Percentiles rank a stretch among this genome's conserved stretches.
Conservation (phyloP, 2,329 filamentous ascomycete species). For the Phyllosticta capitalensis region DNA sequence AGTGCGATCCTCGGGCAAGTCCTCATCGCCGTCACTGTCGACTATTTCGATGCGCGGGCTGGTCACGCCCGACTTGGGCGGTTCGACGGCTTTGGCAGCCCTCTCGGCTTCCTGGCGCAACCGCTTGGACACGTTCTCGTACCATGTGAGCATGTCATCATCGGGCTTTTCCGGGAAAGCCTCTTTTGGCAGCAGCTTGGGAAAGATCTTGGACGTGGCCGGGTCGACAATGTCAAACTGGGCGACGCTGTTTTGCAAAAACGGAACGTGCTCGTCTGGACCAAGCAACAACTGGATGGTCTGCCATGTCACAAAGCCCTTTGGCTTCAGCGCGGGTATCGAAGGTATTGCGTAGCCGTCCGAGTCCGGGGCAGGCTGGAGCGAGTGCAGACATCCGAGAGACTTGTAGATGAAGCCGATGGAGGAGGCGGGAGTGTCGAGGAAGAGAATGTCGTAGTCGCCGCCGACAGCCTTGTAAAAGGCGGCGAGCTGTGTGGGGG, state of each 20-base stretch:
- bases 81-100: slow-evolving; percentile 24
- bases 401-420: slow-evolving; percentile 91
- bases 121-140: slow-evolving; percentile 63
- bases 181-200: slow-evolving; percentile 55
- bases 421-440: slow-evolving; percentile 60
- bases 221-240: slow-evolving; percentile 69
- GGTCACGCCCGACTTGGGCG: slow-evolving; percentile 18
- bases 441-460: slow-evolving; percentile 55
- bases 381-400: slow-evolving; percentile 78
- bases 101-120: slow-evolving; percentile 53
- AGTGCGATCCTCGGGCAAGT: slow-evolving; percentile 32
- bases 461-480: slow-evolving; percentile 41
- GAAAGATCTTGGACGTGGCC: slow-evolving; percentile 48
- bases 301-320: slow-evolving; percentile 89
- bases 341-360: slow-evolving; percentile 65
- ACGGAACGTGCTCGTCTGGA: slow-evolving; percentile 78
- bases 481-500: slow-evolving; percentile 38
- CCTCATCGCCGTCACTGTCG: slow-evolving; percentile 28
- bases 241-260: slow-evolving; percentile 69
- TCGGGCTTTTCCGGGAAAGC: slow-evolving; percentile 66
- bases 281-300: slow-evolving; percentile 80
- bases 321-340: slow-evolving; percentile 70
- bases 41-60: slow-evolving; percentile 15
- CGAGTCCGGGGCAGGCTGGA: slow-evolving; percentile 58
- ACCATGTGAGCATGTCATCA: slow-evolving; percentile 75